A percentile compares a stretch with the other conserved stretches of the same genome.
Evolutionary conservation across 2,329 filamentous ascomycete species (phyloP).

Genomic region (Neurospora sp.): DNA sequence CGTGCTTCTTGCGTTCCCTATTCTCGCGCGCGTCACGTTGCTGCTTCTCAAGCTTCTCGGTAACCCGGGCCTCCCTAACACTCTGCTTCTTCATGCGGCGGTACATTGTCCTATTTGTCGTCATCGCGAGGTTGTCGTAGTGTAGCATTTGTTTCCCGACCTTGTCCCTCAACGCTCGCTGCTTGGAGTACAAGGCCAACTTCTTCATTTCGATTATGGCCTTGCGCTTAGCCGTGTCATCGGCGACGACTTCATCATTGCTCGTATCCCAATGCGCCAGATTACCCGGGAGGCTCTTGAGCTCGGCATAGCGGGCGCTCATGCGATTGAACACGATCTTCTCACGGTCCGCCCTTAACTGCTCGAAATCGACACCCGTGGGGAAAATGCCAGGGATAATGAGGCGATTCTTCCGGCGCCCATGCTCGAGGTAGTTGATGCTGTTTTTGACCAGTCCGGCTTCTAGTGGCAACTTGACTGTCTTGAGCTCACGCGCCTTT

Average conservation of each 20-base stretch:
- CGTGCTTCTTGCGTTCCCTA: conserved; percentile 95
- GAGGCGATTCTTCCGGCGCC: conserved; percentile 61
- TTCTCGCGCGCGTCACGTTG: conserved; percentile 92
- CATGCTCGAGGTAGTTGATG: conserved; percentile 75
- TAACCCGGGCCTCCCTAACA: conserved; percentile 87
- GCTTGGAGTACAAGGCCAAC: conserved; percentile 77
- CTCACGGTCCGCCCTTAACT: conserved; percentile 77
- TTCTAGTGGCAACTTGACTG: conserved; percentile 63
- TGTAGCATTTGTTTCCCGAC: conserved; percentile 89
- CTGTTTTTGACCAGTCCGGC: conserved; percentile 39
- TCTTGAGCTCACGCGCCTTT: conserved; percentile 53
- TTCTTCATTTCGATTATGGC: conserved; percentile 94
- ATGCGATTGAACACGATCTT: conserved; percentile 85
- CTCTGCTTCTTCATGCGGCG: conserved; percentile 96
- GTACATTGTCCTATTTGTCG: conserved; percentile 82
- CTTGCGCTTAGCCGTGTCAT: conserved; percentile 77
- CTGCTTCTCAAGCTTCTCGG: conserved; percentile 98
- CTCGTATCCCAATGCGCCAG: conserved; percentile 78
- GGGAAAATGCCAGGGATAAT: conserved; percentile 85
- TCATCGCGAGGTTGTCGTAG: conserved; percentile 94
- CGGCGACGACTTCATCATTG: conserved; percentile 55
- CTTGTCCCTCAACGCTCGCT: conserved; percentile 74
- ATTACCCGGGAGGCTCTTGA: conserved; percentile 77
- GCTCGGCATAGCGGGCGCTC: conserved; percentile 69
- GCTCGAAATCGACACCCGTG: conserved; percentile 77